Evolutionary conservation across 106 monocot species (phyloP).

Genomic region (Dendrobium chrysotoxum): DNA sequence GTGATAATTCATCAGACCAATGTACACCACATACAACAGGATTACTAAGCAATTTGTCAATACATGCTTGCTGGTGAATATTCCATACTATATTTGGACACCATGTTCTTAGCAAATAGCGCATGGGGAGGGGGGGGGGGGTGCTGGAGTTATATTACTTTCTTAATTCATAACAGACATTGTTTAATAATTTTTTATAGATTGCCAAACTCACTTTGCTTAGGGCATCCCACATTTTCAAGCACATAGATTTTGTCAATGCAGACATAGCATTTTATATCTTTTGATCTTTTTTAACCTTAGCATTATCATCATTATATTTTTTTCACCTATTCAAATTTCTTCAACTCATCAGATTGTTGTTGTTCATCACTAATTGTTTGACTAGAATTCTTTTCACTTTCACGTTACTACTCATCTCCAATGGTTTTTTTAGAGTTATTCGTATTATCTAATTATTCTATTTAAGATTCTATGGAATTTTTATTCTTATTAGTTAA

Average conservation of each 20-base stretch:
- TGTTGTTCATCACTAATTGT: constrained; percentile 10
- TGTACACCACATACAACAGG: constrained; percentile 48
- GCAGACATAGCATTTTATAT: constrained; percentile 76
- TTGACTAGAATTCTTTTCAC: constrained; percentile 4
- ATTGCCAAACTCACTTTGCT: constrained; percentile 67
- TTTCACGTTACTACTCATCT: constrained; percentile 9
- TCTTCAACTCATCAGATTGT: constrained; percentile 12
- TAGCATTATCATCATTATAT: constrained; percentile 12
- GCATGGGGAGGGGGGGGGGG: too few species aligned
- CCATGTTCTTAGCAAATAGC: constrained; percentile 67
- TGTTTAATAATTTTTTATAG: constrained; percentile 64
- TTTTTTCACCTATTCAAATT: constrained; percentile 9
- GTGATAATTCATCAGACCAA: constrained; percentile 80
- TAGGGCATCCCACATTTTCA: constrained; percentile 62
- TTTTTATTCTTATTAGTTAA: constrained; percentile 1
- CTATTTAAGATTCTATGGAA: background rate
- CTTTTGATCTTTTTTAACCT: constrained; percentile 26
- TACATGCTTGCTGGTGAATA: constrained; percentile 59
- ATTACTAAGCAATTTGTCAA: constrained; percentile 58
- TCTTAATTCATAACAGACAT: constrained; percentile 68
- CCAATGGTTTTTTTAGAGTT: constrained; percentile 13
- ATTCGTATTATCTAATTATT: background rate
- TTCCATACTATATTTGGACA: constrained; percentile 89
- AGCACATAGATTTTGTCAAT: constrained; percentile 84
- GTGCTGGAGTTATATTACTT: constrained; percentile 37